Percentiles rank a stretch among this genome's conserved stretches.
Evolutionary conservation across 768 basidiomycete species (phyloP).

Genomic region (Russula sp.): DNA sequence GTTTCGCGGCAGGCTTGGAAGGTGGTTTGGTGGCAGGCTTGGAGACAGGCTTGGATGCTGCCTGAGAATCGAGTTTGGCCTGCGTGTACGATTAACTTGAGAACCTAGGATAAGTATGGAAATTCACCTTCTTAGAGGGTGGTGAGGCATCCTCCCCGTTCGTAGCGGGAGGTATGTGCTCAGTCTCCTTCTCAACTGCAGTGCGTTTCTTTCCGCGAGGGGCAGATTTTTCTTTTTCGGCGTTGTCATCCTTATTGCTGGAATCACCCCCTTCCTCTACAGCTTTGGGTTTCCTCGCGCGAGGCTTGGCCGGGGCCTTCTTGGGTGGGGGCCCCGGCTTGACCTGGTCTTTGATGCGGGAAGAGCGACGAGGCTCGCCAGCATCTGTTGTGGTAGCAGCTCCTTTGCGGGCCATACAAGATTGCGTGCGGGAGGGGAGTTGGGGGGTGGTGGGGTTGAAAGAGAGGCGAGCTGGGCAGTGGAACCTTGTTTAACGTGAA

Average conservation of each 20-base stretch:
- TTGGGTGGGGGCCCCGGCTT: constrained; percentile 47
- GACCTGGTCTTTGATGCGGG: constrained; percentile 68
- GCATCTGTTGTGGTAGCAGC: constrained; percentile 40
- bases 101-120: constrained; percentile 10
- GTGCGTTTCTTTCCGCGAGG: constrained; percentile 51
- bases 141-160: constrained; percentile 42
- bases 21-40: constrained; percentile 35
- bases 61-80: constrained; percentile 22
- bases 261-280: constrained; percentile 31
- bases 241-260: constrained; percentile 31
- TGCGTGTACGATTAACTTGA: background rate
- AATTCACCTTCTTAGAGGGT: constrained; percentile 58
- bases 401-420: constrained; percentile 66
- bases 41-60: constrained; percentile 32
- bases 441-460: constrained; percentile 23
- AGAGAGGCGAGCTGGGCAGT: constrained; percentile 15
- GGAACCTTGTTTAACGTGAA: constrained; percentile 25
- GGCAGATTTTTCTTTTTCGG: constrained; percentile 40
- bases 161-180: constrained; percentile 35
- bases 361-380: constrained; percentile 61
- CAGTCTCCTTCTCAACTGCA: constrained; percentile 36
- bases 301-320: constrained; percentile 60
- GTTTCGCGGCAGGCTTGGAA: constrained; percentile 33
- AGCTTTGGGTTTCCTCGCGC: constrained; percentile 41
- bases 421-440: constrained; percentile 19